Evolutionary conservation across 495 filamentous ascomycete genomes (phyloP).

Genomic region (Talaromyces thailandensis): DNA sequence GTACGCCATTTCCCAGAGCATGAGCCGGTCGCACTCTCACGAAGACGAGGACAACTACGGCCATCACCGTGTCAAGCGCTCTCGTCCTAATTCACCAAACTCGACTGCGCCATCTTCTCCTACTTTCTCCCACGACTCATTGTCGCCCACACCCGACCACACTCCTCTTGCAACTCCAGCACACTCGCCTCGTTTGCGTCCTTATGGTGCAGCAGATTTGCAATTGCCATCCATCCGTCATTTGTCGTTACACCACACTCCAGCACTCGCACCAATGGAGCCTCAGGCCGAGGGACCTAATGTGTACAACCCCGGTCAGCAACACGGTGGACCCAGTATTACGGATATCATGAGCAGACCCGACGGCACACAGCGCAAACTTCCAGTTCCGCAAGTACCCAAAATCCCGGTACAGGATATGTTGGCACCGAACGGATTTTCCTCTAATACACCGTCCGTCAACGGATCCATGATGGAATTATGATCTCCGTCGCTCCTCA

Average conservation of each 20-base stretch:
- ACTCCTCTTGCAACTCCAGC: slow-evolving; percentile 92
- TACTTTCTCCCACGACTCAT: slow-evolving; percentile 94
- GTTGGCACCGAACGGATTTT: slow-evolving; percentile 58
- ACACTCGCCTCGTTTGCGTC: slow-evolving; percentile 86
- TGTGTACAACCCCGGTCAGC: slow-evolving; percentile 46
- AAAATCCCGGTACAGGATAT: slow-evolving; percentile 87
- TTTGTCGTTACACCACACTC: slow-evolving; percentile 77
- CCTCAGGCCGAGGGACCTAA: slow-evolving; percentile 52
- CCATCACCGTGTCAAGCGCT: slow-evolving; percentile 74
- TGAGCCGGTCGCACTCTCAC: slow-evolving; percentile 87
- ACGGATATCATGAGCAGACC: slow-evolving; percentile 86
- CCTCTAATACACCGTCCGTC: slow-evolving; percentile 43
- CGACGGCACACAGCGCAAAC: slow-evolving; percentile 80
- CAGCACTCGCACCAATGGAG: slow-evolving; percentile 88
- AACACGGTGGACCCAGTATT: slow-evolving; percentile 61
- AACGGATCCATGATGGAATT: slow-evolving; percentile 37
- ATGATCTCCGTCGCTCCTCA: neutral
- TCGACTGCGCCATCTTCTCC: slow-evolving; percentile 94
- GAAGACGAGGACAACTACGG: slow-evolving; percentile 67
- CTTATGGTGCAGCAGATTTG: slow-evolving; percentile 58
- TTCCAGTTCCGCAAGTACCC: slow-evolving; percentile 84
- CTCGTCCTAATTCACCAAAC: slow-evolving; percentile 84
- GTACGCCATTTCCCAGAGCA: slow-evolving; percentile 69
- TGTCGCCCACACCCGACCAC: slow-evolving; percentile 93
- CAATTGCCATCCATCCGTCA: slow-evolving; percentile 84